These are phyloP conservation scores for Hydnomerulius pinastri DNA, from an alignment of 768 basidiomycete genomes.

Conservation along the genomic window DNA sequence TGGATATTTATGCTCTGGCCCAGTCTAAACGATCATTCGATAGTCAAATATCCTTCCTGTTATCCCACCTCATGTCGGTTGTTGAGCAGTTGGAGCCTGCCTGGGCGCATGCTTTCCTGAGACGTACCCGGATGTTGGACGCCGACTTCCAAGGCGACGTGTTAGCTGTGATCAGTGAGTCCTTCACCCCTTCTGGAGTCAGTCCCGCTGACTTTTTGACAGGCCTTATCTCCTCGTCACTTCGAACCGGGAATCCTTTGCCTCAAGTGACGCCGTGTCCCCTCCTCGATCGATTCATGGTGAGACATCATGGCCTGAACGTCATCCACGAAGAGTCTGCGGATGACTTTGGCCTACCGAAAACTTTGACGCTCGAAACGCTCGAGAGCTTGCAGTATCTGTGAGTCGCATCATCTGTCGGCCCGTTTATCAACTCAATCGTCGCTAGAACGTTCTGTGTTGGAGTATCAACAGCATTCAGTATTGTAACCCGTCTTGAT, in stretches of 20 bases:
- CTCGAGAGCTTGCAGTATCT: conserved; percentile 78
- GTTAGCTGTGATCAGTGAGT: conserved; percentile 75
- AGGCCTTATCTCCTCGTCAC: conserved; percentile 78
- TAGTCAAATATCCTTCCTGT: conserved; percentile 67
- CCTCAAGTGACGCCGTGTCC: conserved; percentile 89
- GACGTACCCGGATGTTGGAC: conserved; percentile 73
- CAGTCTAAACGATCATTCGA: conserved; percentile 1
- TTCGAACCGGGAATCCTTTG: conserved; percentile 72
- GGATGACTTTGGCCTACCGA: conserved; percentile 73
- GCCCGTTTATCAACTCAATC: conserved; percentile 6
- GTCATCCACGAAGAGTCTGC: conserved; percentile 72
- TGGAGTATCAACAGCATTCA: conserved; percentile 68
- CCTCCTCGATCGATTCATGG: conserved; percentile 47
- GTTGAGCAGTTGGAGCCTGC: conserved; percentile 70
- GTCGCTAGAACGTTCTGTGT: conserved; percentile 63
- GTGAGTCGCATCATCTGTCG: conserved; percentile 43
- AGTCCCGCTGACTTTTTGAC: not conserved
- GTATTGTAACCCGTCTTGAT: conserved; percentile 73
- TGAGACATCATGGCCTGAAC: conserved; percentile 57
- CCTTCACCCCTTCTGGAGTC: not conserved
- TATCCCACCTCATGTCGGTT: conserved; percentile 76
- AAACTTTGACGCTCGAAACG: conserved; percentile 69
- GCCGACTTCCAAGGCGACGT: conserved; percentile 84
- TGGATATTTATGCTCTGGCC: not conserved
- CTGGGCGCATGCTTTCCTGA: conserved; percentile 78